Conservation (phyloP, 2,329 filamentous ascomycete genomes). For the Fusarium udum region DNA sequence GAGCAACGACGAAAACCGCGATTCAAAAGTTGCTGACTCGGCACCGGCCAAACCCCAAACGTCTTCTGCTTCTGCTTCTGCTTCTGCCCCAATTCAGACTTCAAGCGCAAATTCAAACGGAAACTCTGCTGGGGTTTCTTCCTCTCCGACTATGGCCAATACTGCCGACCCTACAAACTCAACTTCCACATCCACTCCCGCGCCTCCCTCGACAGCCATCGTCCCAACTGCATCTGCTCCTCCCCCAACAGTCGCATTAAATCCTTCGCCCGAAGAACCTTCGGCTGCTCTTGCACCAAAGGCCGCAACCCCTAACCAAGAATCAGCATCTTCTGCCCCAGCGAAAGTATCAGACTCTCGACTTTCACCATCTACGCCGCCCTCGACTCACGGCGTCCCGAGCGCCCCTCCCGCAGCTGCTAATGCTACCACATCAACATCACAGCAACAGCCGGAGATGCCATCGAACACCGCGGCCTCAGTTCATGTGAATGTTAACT, state of each 20-base stretch:
- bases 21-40: constrained; percentile 19
- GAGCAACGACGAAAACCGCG: constrained; percentile 25
- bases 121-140: constrained; percentile 4
- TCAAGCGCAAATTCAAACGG: constrained; percentile 1
- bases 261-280: constrained; percentile 3
- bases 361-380: constrained; percentile 37
- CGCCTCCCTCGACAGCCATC: constrained; percentile 9
- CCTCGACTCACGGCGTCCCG: constrained; percentile 14
- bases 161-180: constrained; percentile 14
- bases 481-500: constrained; percentile 20
- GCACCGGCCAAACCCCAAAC: not conserved
- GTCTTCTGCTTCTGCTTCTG: constrained; percentile 3
- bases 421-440: constrained; percentile 22
- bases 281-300: constrained; percentile 8
- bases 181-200: constrained; percentile 20
- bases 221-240: constrained; percentile 3
- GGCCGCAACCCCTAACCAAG: constrained; percentile 8
- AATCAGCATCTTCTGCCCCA: constrained; percentile 9
- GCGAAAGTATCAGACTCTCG: constrained; percentile 5
- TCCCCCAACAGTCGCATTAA: constrained; percentile 6
- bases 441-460: constrained; percentile 33
- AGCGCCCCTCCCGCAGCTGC: constrained; percentile 9
- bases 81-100: constrained; percentile 7
- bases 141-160: not conserved
- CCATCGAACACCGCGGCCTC: constrained; percentile 15